A percentile compares a stretch with the other conserved stretches of the same genome.
These are phyloP conservation scores for Westerdykella ornata DNA, from an alignment of 2,329 filamentous ascomycete species.

Conservation along the genomic window DNA sequence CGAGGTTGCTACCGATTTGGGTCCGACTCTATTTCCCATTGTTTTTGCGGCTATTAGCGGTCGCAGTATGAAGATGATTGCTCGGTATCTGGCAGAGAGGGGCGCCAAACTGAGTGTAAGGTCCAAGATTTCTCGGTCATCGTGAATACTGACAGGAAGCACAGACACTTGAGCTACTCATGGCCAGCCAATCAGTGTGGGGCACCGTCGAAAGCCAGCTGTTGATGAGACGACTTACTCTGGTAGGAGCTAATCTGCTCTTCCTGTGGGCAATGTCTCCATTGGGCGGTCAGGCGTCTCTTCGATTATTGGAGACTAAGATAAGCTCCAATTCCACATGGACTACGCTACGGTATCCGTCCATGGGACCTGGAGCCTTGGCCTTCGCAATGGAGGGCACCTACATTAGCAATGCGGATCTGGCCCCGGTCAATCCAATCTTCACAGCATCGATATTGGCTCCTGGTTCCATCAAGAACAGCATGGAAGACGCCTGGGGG, in stretches of 20 bases:
- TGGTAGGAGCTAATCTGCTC: conserved; percentile 28
- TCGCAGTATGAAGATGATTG: conserved; percentile 33
- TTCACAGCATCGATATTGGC: conserved; percentile 25
- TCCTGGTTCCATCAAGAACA: conserved; percentile 16
- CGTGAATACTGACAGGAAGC: conserved; percentile 1
- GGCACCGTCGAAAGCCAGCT: conserved; percentile 33
- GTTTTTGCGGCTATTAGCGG: conserved; percentile 33
- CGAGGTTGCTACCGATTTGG: conserved; percentile 20
- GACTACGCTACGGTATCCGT: conserved; percentile 22
- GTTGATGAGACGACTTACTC: conserved; percentile 21
- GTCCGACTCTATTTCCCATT: conserved; percentile 35
- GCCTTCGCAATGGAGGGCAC: conserved; percentile 12
- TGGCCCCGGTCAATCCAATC: conserved; percentile 16
- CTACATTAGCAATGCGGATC: conserved; percentile 12
- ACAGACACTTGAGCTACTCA: conserved; percentile 30
- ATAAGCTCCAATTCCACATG: neutral
- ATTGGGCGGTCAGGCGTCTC: conserved; percentile 33
- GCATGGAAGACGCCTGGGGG: conserved; percentile 27
- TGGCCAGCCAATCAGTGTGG: conserved; percentile 36
- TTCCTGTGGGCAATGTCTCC: conserved; percentile 36
- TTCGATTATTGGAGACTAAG: conserved; percentile 20
- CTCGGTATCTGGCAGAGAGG: conserved; percentile 28
- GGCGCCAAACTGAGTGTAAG: conserved; percentile 28
- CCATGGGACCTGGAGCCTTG: conserved; percentile 19
- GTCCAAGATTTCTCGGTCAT: neutral